phyloP scores from a whole-genome alignment of 768 basidiomycete species.

The Tulasnella sp. region DNA sequence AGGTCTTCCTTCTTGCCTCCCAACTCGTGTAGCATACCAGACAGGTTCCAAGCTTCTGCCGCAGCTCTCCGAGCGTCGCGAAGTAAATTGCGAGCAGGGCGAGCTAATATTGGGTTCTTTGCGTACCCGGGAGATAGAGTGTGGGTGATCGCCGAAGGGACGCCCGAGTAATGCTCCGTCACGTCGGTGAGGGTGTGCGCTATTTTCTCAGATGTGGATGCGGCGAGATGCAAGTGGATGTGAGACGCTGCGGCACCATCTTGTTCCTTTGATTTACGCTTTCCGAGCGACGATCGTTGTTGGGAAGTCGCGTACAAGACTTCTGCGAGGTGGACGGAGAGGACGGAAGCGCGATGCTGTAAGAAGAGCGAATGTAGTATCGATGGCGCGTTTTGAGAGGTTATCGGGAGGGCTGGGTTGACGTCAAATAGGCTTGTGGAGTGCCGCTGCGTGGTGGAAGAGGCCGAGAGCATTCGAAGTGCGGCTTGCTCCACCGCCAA shows the following conservation, averaged over 20 bases:
- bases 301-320: slow-evolving; percentile 41
- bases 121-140: slow-evolving; percentile 12
- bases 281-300: neutral
- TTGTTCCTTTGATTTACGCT: slow-evolving; percentile 7
- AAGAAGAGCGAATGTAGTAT: slow-evolving; percentile 52
- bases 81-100: slow-evolving; percentile 44
- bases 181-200: slow-evolving; percentile 40
- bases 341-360: slow-evolving; percentile 59
- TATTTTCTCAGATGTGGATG: slow-evolving; percentile 55
- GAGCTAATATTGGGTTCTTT: slow-evolving; percentile 27
- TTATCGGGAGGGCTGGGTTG: neutral
- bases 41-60: slow-evolving; percentile 62
- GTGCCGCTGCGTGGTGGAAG: neutral
- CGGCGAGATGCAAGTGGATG: slow-evolving; percentile 46
- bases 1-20: slow-evolving; percentile 21
- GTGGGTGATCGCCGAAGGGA: slow-evolving; percentile 27
- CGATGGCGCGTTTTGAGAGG: slow-evolving; percentile 36
- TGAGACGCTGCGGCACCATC: slow-evolving; percentile 29
- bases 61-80: slow-evolving; percentile 59
- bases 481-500: slow-evolving; percentile 43
- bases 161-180: slow-evolving; percentile 28
- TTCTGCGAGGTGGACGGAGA: slow-evolving; percentile 63
- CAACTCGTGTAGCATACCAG: slow-evolving; percentile 51
- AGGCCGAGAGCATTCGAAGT: slow-evolving; percentile 36
- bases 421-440: neutral